Evolutionary conservation across 2,329 filamentous ascomycete species (phyloP).

Genomic region (Cordyceps militaris): DNA sequence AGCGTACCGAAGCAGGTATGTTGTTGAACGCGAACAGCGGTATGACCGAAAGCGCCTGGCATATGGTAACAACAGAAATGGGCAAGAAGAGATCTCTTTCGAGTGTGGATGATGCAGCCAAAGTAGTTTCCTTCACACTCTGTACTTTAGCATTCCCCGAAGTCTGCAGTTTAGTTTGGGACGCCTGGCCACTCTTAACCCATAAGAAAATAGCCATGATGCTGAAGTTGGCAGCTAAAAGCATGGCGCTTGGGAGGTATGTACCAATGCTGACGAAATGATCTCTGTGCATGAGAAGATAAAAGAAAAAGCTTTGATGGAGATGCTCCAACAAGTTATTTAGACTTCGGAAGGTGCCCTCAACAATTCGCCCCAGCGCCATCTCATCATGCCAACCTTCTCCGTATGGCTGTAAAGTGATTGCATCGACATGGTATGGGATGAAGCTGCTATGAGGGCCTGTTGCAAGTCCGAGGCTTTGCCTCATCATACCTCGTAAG

Average conservation of each 20-base stretch:
- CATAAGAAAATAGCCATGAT: conserved; percentile 94
- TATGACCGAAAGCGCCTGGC: conserved; percentile 70
- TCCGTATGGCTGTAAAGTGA: conserved; percentile 85
- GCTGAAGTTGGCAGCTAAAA: conserved; percentile 88
- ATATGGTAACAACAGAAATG: conserved; percentile 60
- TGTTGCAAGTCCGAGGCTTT: conserved; percentile 80
- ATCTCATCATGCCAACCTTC: conserved; percentile 97
- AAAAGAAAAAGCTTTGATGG: conserved; percentile 99
- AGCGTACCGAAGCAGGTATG: conserved; percentile 54
- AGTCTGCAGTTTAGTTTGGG: conserved; percentile 20
- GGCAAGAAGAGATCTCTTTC: conserved; percentile 68
- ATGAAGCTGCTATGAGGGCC: conserved; percentile 95
- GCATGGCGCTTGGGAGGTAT: conserved; percentile 95
- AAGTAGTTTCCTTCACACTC: background rate
- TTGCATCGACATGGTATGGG: conserved; percentile 93
- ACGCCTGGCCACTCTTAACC: conserved; percentile 69
- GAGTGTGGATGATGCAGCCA: conserved; percentile 22
- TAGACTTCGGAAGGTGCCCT: conserved; percentile 84
- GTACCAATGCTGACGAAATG: conserved; percentile 97
- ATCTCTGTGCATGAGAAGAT: conserved; percentile 83
- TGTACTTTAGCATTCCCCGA: conserved; percentile 1
- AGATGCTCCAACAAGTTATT: conserved; percentile 96
- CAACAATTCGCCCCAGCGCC: conserved; percentile 81
- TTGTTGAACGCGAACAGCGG: conserved; percentile 86
- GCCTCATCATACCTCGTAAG: conserved; percentile 84